Percentiles rank a stretch among this genome's conserved stretches.
Conservation (phyloP, 352 stramenopile genomes). For the Phytophthora brassicae region DNA sequence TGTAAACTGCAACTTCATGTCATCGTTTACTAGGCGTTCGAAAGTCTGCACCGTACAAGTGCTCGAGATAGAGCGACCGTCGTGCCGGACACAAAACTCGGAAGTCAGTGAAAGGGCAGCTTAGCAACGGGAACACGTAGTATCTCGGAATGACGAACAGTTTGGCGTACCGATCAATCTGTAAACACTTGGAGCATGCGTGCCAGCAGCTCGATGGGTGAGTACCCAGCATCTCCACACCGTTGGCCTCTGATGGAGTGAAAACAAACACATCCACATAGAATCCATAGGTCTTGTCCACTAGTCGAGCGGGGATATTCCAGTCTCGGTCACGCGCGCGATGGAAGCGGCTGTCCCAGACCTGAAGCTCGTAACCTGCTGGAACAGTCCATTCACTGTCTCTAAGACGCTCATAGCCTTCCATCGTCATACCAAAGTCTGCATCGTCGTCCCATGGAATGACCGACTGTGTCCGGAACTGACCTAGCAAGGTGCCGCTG, state of each 20-base stretch:
- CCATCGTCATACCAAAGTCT: conserved; percentile 53
- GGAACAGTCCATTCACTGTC: conserved; percentile 29
- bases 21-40: conserved; percentile 25
- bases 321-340: conserved; percentile 37
- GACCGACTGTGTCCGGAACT: conserved; percentile 51
- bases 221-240: conserved; percentile 38
- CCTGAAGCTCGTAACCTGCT: conserved; percentile 47
- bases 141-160: conserved; percentile 39
- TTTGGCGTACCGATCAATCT: conserved; percentile 30
- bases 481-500: conserved; percentile 58
- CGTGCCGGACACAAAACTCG: conserved; percentile 52
- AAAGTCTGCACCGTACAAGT: conserved; percentile 59
- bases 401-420: conserved; percentile 44
- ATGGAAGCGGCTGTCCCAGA: conserved; percentile 47
- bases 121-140: conserved; percentile 54
- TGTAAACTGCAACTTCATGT: conserved; percentile 7
- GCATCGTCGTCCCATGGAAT: conserved; percentile 58
- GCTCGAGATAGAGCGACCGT: conserved; percentile 49
- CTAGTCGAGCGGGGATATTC: conserved; percentile 57
- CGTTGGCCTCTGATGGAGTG: conserved; percentile 31
- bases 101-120: conserved; percentile 49
- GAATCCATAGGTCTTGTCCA: conserved; percentile 61
- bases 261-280: conserved; percentile 75
- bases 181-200: conserved; percentile 49
- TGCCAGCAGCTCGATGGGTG: conserved; percentile 45